Base-by-base conservation (phyloP, 108 stramenopile genomes). In the Cylindrotheca fusiformis region DNA sequence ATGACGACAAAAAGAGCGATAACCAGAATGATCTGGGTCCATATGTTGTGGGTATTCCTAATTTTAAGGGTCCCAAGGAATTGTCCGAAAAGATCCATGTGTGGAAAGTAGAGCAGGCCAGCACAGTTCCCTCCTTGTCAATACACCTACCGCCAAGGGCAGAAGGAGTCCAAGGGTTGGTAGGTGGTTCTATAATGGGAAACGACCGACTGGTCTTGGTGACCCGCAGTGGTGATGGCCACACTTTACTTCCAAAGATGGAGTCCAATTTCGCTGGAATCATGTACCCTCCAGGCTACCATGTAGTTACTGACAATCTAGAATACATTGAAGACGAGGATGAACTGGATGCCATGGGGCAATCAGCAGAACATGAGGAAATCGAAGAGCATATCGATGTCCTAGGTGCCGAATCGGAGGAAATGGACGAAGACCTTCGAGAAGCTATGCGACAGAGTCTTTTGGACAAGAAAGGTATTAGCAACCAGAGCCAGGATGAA, bases 321-420 rank as follows among this genome's bases (percentile, higher is more conserved):
- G 81, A 82, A 29, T 86, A 83, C 66, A 58, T 86, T 19, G 85
- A 86, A 72, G 77, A 78, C 29, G 85, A 86, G 65, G 79, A 71
- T 31, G 80, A 82, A 52, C 20, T 78, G 26, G 85, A 86, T 53
- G 18, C 60, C 27, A 41, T 65, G 2, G 51, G 47, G 17, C 19
- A 20, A 2, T 46, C 25, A 18, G 32, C 17, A 32, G 31, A 47
- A 28, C 14, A 52, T 14, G 56, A 68, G 22, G 57, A 67, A 6
- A 54, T 66, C 52, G 32, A 55, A 12, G 58, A 69, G 52, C 51
- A 26, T 21, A 32, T 31, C 0, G 41, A 49, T 24, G 66, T 67
- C 23, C 44, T 41, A 14, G 60, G 52, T 3, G 45, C 12, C 6
- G 60, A 55, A 6, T 41, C 14, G 36, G 60, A 56, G 27, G 49